These are phyloP conservation scores for Phlebiopsis gigantea DNA, from an alignment of 768 basidiomycete genomes.

Conservation along the genomic window DNA sequence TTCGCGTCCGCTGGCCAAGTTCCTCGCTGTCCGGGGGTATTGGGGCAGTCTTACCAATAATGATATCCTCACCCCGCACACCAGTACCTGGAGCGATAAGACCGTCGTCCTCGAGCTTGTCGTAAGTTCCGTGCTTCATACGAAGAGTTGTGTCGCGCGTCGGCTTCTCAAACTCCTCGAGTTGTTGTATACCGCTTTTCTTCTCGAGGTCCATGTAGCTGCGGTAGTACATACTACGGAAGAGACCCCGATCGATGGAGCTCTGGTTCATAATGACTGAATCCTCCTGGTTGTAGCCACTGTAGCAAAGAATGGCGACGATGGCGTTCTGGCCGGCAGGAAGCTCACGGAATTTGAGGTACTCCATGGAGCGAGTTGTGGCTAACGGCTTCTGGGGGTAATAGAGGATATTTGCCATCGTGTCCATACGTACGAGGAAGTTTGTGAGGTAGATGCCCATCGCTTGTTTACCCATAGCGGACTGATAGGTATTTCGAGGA, in stretches of 20 bases:
- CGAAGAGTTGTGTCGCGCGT: slow-evolving; percentile 87
- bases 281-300: slow-evolving; percentile 99
- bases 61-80: slow-evolving; percentile 95
- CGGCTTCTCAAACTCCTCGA: slow-evolving; percentile 98
- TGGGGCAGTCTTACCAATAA: slow-evolving; percentile 98
- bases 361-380: slow-evolving; percentile 99
- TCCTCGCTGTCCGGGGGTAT: slow-evolving; percentile 96
- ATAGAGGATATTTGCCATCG: slow-evolving; percentile 99
- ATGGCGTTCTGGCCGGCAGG: slow-evolving; percentile 99
- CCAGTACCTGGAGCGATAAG: slow-evolving; percentile 94
- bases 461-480: slow-evolving; percentile 99
- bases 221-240: slow-evolving; percentile 97
- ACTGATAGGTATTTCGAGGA: slow-evolving; percentile 99
- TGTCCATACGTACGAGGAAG: slow-evolving; percentile 98
- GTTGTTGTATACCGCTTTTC: slow-evolving; percentile 83
- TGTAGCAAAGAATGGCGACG: slow-evolving; percentile 97
- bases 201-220: slow-evolving; percentile 99
- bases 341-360: slow-evolving; percentile 96
- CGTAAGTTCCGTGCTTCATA: slow-evolving; percentile 98
- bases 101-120: slow-evolving; percentile 96
- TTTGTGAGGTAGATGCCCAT: slow-evolving; percentile 99
- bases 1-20: slow-evolving; percentile 90
- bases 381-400: slow-evolving; percentile 99
- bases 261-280: slow-evolving; percentile 99
- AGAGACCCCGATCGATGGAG: slow-evolving; percentile 95